Evolutionary conservation across 2,329 filamentous ascomycete species (phyloP).

Genomic region (Hymenoscyphus albidus): DNA sequence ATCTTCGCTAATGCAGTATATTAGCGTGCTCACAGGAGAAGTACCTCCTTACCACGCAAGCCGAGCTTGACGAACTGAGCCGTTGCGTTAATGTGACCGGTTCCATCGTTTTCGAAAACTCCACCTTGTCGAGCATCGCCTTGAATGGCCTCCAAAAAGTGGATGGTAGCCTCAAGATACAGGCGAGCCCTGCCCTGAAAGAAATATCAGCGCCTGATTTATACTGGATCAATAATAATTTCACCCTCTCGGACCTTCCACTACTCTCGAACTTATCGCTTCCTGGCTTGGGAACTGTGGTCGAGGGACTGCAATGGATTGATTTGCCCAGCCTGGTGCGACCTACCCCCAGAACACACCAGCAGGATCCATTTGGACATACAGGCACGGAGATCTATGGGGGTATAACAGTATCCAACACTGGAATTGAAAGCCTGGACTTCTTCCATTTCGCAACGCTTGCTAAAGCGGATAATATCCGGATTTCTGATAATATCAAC

Average conservation of each 20-base stretch:
- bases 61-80: conserved; percentile 3
- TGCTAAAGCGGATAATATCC: conserved; percentile 5
- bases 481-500: conserved; percentile 10
- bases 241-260: conserved; percentile 14
- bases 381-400: conserved; percentile 12
- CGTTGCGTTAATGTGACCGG: conserved; percentile 10
- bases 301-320: conserved; percentile 10
- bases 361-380: conserved; percentile 6
- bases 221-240: conserved; percentile 10
- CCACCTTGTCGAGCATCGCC: conserved; percentile 4
- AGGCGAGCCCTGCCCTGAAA: conserved; percentile 5
- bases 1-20: neutral
- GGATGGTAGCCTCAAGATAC: conserved; percentile 3
- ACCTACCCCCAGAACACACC: neutral
- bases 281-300: conserved; percentile 8
- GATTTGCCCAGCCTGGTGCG: conserved; percentile 2
- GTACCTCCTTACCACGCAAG: neutral
- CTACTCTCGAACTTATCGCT: conserved; percentile 11
- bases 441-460: conserved; percentile 14
- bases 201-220: conserved; percentile 11
- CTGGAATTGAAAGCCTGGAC: conserved; percentile 11
- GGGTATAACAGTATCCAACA: conserved; percentile 8
- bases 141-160: conserved; percentile 14
- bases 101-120: conserved; percentile 6
- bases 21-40: neutral